Conservation (phyloP, 2,329 filamentous ascomycete genomes). For the Fusarium guadeloupense region DNA sequence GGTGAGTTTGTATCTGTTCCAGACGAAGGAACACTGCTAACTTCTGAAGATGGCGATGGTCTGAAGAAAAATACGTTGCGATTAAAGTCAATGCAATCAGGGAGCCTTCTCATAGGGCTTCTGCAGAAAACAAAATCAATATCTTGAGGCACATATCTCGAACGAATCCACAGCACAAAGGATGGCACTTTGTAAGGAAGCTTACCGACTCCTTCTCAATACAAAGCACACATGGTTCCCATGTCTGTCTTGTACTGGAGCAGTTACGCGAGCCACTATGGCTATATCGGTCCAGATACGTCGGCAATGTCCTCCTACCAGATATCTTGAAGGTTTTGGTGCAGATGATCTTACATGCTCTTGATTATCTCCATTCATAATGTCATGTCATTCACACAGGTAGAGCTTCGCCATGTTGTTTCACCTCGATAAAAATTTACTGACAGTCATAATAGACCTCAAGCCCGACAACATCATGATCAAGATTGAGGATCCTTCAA, state of each 20-base stretch:
- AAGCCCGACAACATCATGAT: slow-evolving; percentile 40
- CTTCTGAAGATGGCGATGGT: slow-evolving; percentile 33
- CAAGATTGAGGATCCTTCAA: slow-evolving; percentile 19
- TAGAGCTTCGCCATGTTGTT: background rate
- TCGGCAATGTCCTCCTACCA: slow-evolving; percentile 27
- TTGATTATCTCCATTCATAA: slow-evolving; percentile 40
- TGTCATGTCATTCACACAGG: slow-evolving; percentile 38
- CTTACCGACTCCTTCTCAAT: slow-evolving; percentile 26
- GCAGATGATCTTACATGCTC: slow-evolving; percentile 33
- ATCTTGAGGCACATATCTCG: slow-evolving; percentile 26
- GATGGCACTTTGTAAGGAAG: slow-evolving; percentile 37
- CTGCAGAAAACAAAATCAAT: slow-evolving; percentile 21
- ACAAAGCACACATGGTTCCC: slow-evolving; percentile 1
- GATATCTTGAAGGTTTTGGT: slow-evolving; percentile 34
- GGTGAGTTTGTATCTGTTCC: slow-evolving; percentile 10
- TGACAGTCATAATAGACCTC: slow-evolving; percentile 33
- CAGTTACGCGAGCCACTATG: slow-evolving; percentile 39
- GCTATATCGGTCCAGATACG: slow-evolving; percentile 35
- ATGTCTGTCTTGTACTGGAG: slow-evolving; percentile 35
- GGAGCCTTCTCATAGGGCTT: background rate
- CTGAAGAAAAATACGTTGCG: slow-evolving; percentile 40
- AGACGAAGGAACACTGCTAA: background rate
- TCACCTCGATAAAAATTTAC: too few relatives aligned
- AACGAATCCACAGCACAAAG: slow-evolving; percentile 19
- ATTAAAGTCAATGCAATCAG: slow-evolving; percentile 33